A percentile compares a stretch with the other conserved stretches of the same genome.
These are phyloP conservation scores for Lasiodiplodia sp. DNA, from an alignment of 2,329 filamentous ascomycete genomes.

Conservation along the genomic window DNA sequence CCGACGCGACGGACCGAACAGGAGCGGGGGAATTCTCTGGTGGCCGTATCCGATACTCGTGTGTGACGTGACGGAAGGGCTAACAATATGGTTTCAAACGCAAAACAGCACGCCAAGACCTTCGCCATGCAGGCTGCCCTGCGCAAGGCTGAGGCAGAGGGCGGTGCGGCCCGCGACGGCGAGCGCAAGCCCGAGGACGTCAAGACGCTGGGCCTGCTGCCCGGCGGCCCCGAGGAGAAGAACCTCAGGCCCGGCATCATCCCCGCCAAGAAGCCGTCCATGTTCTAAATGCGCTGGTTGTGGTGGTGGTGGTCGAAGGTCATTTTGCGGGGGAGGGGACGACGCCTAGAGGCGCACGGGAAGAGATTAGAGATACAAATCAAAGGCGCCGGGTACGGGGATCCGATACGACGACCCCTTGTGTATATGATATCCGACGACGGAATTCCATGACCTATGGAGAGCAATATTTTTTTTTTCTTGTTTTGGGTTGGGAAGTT, in stretches of 20 bases:
- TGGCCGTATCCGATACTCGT: neutral
- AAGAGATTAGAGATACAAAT: slow-evolving; percentile 7
- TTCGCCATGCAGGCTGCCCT: slow-evolving; percentile 83
- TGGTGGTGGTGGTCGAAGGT: neutral
- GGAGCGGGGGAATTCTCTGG: neutral
- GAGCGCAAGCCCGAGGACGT: slow-evolving; percentile 86
- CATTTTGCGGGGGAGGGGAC: neutral
- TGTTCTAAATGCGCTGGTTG: neutral
- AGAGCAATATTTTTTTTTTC: neutral
- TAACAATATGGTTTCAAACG: neutral
- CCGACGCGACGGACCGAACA: neutral
- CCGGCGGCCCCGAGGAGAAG: slow-evolving; percentile 77
- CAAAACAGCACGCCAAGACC: slow-evolving; percentile 75
- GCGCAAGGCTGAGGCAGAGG: slow-evolving; percentile 75
- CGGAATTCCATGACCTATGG: slow-evolving; percentile 12
- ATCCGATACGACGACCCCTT: neutral
- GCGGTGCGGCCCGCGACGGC: slow-evolving; percentile 70
- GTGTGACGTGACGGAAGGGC: neutral
- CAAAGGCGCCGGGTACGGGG: slow-evolving; percentile 3
- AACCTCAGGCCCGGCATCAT: slow-evolving; percentile 47
- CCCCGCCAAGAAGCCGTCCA: slow-evolving; percentile 16
- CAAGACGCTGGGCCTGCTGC: slow-evolving; percentile 82
- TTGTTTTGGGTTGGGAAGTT: neutral
- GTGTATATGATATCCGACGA: slow-evolving; percentile 27
- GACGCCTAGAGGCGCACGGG: neutral